Conservation (phyloP, 2,329 filamentous ascomycete species). For the Penicillium palitans region DNA sequence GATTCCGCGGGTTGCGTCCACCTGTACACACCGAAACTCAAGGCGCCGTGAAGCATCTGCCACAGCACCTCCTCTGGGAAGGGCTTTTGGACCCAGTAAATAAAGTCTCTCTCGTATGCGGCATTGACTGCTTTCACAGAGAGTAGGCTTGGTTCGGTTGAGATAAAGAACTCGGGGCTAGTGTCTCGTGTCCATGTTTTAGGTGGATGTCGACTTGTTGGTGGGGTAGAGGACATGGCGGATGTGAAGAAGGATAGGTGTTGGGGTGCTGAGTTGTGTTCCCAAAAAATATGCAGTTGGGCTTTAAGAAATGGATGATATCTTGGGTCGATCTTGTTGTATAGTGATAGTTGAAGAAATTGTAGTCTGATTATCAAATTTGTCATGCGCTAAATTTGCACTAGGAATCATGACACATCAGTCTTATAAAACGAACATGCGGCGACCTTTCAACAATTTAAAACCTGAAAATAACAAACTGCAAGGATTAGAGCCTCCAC, state of each 20-base stretch:
- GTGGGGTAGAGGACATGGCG: constrained; percentile 19
- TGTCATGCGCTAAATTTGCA: neutral
- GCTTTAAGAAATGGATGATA: neutral
- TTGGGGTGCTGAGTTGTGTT: neutral
- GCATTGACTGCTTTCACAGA: constrained; percentile 22
- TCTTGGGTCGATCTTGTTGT: neutral
- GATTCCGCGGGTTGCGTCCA: neutral
- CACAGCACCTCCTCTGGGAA: constrained; percentile 21
- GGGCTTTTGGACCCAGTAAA: constrained; percentile 19
- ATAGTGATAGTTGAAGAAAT: neutral
- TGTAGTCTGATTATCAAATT: neutral
- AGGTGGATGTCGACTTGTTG: constrained; percentile 13
- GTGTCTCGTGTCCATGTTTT: constrained; percentile 20
- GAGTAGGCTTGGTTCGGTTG: constrained; percentile 20
- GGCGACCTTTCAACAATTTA: neutral
- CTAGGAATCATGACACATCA: neutral
- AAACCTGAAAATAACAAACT: no score
- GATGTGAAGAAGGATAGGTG: neutral
- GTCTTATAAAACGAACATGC: neutral
- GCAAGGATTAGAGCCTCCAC: no score
- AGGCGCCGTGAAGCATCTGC: constrained; percentile 23
- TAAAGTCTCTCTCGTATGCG: constrained; percentile 19
- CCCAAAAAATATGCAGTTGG: neutral
- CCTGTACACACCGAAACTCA: constrained; percentile 26
- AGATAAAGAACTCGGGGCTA: constrained; percentile 20